Evolutionary conservation across 108 stramenopile species (phyloP).

Genomic region (Epithemia pelagica): DNA sequence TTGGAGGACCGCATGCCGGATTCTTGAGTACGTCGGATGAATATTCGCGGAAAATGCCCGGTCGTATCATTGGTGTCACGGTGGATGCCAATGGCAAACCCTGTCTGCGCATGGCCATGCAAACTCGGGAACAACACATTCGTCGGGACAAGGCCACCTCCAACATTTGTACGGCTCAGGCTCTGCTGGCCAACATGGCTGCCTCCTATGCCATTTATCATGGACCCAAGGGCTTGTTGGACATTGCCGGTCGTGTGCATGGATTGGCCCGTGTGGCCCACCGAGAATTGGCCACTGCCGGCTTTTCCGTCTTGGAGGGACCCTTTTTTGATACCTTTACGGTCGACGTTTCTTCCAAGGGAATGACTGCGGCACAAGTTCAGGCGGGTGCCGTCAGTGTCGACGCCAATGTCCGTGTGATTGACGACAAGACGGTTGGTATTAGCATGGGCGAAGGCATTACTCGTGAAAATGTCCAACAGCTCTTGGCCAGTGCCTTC

Average conservation of each 20-base stretch:
- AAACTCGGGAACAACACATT: constrained; percentile 97
- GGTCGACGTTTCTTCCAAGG: constrained; percentile 64
- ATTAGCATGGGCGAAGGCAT: constrained; percentile 94
- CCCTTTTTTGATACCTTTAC: constrained; percentile 96
- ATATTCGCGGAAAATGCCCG: constrained; percentile 97
- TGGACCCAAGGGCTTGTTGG: constrained; percentile 91
- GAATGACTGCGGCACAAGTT: constrained; percentile 67
- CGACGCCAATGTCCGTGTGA: constrained; percentile 89
- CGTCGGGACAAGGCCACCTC: constrained; percentile 98
- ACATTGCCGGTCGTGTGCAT: constrained; percentile 86
- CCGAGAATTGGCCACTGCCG: constrained; percentile 69
- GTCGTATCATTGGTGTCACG: constrained; percentile 95
- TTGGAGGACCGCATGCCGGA: constrained; percentile 98
- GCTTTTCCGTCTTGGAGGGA: constrained; percentile 52
- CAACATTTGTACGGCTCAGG: constrained; percentile 99
- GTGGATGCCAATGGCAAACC: constrained; percentile 89
- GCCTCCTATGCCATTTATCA: constrained; percentile 98
- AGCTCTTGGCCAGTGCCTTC: constrained; percentile 72
- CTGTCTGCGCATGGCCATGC: constrained; percentile 99
- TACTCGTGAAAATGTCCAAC: constrained; percentile 68
- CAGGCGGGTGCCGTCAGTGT: constrained; percentile 66
- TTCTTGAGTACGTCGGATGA: constrained; percentile 89
- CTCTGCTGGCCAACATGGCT: constrained; percentile 98
- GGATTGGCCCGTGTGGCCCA: constrained; percentile 76
- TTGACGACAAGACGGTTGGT: constrained; percentile 84